These are phyloP conservation scores for Phlebiopsis gigantea DNA, from an alignment of 768 basidiomycete species.

Conservation along the genomic window DNA sequence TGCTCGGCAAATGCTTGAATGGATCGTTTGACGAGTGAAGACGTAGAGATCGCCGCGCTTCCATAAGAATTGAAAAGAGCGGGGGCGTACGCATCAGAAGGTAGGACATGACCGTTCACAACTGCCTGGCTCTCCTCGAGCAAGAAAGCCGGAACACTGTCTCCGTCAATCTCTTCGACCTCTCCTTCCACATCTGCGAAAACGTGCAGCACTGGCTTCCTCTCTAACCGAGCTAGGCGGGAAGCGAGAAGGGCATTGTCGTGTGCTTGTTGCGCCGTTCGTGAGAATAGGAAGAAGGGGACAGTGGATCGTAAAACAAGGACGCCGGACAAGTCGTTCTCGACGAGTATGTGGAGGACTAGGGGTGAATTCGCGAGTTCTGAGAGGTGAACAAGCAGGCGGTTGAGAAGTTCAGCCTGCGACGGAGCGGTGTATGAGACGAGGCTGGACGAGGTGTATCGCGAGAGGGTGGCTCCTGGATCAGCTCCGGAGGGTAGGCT, in stretches of 20 bases:
- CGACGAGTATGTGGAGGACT: conserved; percentile 61
- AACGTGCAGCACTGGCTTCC: conserved; percentile 79
- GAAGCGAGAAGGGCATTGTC: conserved; percentile 88
- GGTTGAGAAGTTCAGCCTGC: conserved; percentile 45
- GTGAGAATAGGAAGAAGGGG: conserved; percentile 79
- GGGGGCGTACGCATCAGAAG: conserved; percentile 18
- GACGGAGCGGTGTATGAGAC: conserved; percentile 54
- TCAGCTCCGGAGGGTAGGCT: conserved; percentile 63
- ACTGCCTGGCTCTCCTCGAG: conserved; percentile 34
- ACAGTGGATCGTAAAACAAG: conserved; percentile 74
- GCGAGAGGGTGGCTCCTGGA: conserved; percentile 51
- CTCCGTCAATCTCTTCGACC: conserved; percentile 50
- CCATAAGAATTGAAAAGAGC: conserved; percentile 58
- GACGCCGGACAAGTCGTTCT: conserved; percentile 65
- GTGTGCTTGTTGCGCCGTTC: conserved; percentile 74
- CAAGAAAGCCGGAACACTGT: conserved; percentile 57
- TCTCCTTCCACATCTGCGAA: conserved; percentile 45
- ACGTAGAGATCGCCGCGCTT: conserved; percentile 59
- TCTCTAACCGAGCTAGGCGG: conserved; percentile 63
- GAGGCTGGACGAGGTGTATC: conserved; percentile 38
- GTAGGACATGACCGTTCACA: conserved; percentile 27
- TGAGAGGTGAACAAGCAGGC: conserved; percentile 63
- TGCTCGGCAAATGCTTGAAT: conserved; percentile 47
- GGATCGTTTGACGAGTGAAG: conserved; percentile 55
- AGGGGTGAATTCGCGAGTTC: conserved; percentile 61